These are phyloP conservation scores for Pseudonitzschia pungens DNA, from an alignment of 108 stramenopile species.

Conservation along the genomic window DNA sequence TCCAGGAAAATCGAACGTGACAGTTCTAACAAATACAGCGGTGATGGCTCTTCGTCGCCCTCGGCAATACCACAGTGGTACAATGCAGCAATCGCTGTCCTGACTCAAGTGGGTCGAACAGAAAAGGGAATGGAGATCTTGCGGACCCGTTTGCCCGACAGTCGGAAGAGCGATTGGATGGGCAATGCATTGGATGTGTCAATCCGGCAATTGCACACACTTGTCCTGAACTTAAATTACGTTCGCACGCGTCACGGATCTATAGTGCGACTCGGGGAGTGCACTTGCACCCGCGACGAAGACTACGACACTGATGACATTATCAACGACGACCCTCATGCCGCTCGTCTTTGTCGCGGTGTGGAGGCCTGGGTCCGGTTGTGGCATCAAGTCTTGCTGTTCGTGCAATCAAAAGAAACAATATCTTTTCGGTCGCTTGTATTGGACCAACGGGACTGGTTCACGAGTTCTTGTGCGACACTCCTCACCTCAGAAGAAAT, in stretches of 20 bases:
- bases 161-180: constrained; percentile 3
- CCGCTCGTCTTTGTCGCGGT: constrained; percentile 2
- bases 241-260: constrained; percentile 11
- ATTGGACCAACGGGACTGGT: constrained; percentile 22
- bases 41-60: neutral
- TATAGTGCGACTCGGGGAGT: constrained; percentile 8
- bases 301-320: neutral
- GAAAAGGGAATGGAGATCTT: constrained; percentile 20
- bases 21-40: neutral
- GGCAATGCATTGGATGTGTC: constrained; percentile 29
- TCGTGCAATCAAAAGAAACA: constrained; percentile 12
- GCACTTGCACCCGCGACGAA: neutral
- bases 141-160: constrained; percentile 19
- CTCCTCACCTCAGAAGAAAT: constrained; percentile 20
- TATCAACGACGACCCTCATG: neutral
- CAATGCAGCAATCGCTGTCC: constrained; percentile 5
- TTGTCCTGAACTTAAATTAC: constrained; percentile 7
- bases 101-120: constrained; percentile 23
- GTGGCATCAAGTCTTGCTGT: constrained; percentile 29
- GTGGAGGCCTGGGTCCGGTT: constrained; percentile 31
- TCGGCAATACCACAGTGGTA: constrained; percentile 20
- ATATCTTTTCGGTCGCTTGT: constrained; percentile 30
- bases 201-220: constrained; percentile 22
- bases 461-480: constrained; percentile 26
- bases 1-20: neutral